Conservation (phyloP, 78 protist species). For the Chrysochromulina tobinii region DNA sequence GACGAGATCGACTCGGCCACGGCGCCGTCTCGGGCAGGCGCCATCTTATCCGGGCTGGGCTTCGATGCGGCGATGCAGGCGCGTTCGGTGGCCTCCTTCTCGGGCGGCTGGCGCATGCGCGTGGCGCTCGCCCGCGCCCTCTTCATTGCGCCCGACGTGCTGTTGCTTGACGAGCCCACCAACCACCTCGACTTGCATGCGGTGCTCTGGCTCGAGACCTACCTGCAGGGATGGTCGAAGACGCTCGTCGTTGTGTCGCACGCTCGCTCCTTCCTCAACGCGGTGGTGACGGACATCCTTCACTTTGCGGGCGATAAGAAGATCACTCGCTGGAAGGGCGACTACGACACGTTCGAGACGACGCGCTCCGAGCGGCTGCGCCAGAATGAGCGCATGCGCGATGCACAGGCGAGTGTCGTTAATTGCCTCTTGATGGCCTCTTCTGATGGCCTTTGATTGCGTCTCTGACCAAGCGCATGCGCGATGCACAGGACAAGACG, state of each 20-base stretch:
- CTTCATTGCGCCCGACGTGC: constrained; percentile 79
- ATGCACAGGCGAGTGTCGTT: constrained; percentile 74
- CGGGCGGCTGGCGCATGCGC: constrained; percentile 90
- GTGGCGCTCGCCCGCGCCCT: constrained; percentile 84
- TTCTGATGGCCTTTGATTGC: too few relatives aligned
- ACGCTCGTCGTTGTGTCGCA: constrained; percentile 14
- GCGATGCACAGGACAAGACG: not conserved
- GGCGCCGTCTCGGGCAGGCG: constrained; percentile 65
- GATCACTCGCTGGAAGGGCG: constrained; percentile 60
- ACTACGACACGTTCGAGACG: constrained; percentile 80
- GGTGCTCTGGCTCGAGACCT: constrained; percentile 84
- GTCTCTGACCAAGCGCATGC: too few relatives aligned
- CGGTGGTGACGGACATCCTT: constrained; percentile 85
- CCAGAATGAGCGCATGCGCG: constrained; percentile 60
- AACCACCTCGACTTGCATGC: constrained; percentile 93
- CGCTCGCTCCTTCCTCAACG: constrained; percentile 82
- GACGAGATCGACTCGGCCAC: constrained; percentile 79
- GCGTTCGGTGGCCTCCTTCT: constrained; percentile 39
- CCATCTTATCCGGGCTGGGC: constrained; percentile 81
- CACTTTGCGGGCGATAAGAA: constrained; percentile 55
- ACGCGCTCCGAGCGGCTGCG: constrained; percentile 67
- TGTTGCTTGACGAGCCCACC: constrained; percentile 95
- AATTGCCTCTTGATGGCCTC: constrained; percentile 9
- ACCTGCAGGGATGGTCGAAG: constrained; percentile 10
- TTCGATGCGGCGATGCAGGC: constrained; percentile 67